phyloP scores from a whole-genome alignment of 768 basidiomycete species.

The Rhodosporidiobolus odoratus region DNA sequence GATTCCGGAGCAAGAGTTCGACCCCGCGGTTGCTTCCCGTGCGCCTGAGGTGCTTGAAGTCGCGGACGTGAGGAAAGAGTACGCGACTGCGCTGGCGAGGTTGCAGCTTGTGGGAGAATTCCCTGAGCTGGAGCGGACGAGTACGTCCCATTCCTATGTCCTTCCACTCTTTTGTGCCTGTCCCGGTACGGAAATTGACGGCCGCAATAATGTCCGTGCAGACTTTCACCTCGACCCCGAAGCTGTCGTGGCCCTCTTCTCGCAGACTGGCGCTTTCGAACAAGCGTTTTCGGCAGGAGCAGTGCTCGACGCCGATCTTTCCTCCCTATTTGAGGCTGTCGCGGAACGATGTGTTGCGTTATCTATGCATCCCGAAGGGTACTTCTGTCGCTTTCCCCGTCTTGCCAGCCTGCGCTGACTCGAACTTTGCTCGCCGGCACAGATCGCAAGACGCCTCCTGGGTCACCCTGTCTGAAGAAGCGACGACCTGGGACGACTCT shows the following conservation, averaged over 20 bases:
- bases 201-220: constrained; percentile 29
- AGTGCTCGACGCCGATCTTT: constrained; percentile 76
- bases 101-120: constrained; percentile 68
- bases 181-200: background rate
- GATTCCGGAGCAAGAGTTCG: constrained; percentile 69
- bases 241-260: constrained; percentile 69
- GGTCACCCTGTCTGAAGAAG: constrained; percentile 67
- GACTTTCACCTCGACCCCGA: constrained; percentile 45
- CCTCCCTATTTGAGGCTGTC: constrained; percentile 71
- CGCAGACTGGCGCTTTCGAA: constrained; percentile 72
- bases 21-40: constrained; percentile 45
- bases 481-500: constrained; percentile 77
- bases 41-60: constrained; percentile 75
- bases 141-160: constrained; percentile 53
- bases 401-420: constrained; percentile 5
- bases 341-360: constrained; percentile 73
- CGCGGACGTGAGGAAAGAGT: constrained; percentile 67
- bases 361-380: constrained; percentile 47
- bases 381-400: constrained; percentile 41
- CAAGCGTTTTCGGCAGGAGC: constrained; percentile 71
- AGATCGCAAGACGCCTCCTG: constrained; percentile 73
- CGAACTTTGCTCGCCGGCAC: constrained; percentile 24
- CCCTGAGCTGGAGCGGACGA: constrained; percentile 55
- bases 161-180: background rate
- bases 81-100: constrained; percentile 68